phyloP scores from a whole-genome alignment of 768 basidiomycete species.

The Lactarius sanguifluus region DNA sequence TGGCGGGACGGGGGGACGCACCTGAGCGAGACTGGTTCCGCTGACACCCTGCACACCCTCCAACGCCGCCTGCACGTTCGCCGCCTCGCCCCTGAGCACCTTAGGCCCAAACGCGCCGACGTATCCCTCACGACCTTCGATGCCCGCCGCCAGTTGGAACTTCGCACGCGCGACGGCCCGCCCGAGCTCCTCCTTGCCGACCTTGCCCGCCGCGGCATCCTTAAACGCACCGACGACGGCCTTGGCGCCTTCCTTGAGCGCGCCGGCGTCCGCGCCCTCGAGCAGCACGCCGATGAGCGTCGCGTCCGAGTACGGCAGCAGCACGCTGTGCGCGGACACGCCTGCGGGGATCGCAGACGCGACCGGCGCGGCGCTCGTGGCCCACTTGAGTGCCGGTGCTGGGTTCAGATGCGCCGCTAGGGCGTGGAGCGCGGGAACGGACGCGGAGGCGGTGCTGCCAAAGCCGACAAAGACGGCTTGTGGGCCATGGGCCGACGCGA shows the following conservation, averaged over 20 bases:
- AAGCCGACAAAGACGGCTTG: constrained; percentile 89
- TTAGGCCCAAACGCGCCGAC: constrained; percentile 57
- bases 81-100: constrained; percentile 61
- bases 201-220: constrained; percentile 41
- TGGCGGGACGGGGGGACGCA: constrained; percentile 34
- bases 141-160: constrained; percentile 68
- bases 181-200: constrained; percentile 71
- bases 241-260: constrained; percentile 67
- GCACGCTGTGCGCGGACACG: constrained; percentile 67
- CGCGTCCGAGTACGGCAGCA: constrained; percentile 91
- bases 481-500: constrained; percentile 55
- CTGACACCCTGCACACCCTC: constrained; percentile 70
- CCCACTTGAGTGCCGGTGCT: constrained; percentile 84
- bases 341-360: constrained; percentile 56
- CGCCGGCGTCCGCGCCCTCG: constrained; percentile 61
- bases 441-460: constrained; percentile 64
- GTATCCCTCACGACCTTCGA: constrained; percentile 71
- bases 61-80: constrained; percentile 61
- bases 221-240: constrained; percentile 67
- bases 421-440: constrained; percentile 71
- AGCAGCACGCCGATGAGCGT: constrained; percentile 82
- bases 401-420: constrained; percentile 82
- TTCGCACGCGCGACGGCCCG: constrained; percentile 86
- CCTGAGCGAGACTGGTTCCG: constrained; percentile 68
- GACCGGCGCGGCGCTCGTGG: constrained; percentile 67